phyloP scores from a whole-genome alignment of 2,329 filamentous ascomycete genomes.

The Phyllosticta citrichinensis region DNA sequence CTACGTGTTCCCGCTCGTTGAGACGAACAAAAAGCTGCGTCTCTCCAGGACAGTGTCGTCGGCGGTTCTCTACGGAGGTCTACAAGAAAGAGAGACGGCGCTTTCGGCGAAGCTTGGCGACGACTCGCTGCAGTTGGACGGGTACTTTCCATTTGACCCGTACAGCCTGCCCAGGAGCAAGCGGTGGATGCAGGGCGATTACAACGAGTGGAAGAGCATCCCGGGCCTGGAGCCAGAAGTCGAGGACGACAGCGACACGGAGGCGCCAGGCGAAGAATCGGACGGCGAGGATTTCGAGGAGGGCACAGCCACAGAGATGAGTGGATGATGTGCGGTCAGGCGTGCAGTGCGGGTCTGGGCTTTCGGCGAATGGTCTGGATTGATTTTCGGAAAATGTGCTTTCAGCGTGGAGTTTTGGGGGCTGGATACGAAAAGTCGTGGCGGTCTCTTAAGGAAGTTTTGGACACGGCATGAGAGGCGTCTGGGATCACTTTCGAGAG shows the following conservation, averaged over 20 bases:
- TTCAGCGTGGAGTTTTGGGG: constrained; percentile 9
- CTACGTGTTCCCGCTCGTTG: constrained; percentile 80
- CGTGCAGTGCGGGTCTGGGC: neutral
- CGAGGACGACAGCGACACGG: constrained; percentile 29
- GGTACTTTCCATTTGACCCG: constrained; percentile 95
- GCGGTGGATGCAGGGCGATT: constrained; percentile 64
- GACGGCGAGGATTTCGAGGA: constrained; percentile 20
- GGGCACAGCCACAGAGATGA: constrained; percentile 13
- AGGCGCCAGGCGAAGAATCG: constrained; percentile 16
- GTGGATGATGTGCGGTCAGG: constrained; percentile 1
- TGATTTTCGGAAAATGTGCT: constrained; percentile 2
- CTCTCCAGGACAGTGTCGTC: constrained; percentile 59
- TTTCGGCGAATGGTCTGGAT: neutral
- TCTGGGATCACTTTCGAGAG: neutral
- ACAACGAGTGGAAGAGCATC: constrained; percentile 28
- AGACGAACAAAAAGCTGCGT: constrained; percentile 83
- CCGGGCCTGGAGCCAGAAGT: constrained; percentile 29
- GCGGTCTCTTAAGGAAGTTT: neutral
- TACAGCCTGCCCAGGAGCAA: constrained; percentile 84
- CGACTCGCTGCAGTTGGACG: constrained; percentile 74
- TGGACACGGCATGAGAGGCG: neutral
- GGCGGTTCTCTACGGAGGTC: constrained; percentile 28
- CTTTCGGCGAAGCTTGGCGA: constrained; percentile 53
- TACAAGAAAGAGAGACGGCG: constrained; percentile 45
- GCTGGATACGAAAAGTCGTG: neutral